Conservation (phyloP, 768 basidiomycete genomes). For the Phylloporus sp. region DNA sequence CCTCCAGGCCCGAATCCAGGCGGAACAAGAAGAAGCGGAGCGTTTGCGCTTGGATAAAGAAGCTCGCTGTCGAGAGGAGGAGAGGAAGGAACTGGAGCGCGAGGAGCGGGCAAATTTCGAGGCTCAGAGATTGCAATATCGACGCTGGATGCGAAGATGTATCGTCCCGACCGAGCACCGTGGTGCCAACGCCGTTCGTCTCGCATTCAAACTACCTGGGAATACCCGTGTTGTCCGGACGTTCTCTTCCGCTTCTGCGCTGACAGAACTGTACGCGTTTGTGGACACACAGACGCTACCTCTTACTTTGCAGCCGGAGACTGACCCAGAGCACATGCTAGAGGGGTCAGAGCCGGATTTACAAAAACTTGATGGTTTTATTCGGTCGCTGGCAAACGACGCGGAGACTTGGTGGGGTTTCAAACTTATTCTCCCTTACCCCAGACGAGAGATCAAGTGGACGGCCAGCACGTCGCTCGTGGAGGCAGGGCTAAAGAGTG, state of each 20-base stretch:
- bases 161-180: constrained; percentile 36
- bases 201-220: constrained; percentile 52
- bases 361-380: constrained; percentile 33
- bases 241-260: constrained; percentile 45
- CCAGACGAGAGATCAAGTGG: constrained; percentile 60
- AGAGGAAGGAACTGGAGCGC: constrained; percentile 35
- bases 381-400: constrained; percentile 25
- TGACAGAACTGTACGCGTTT: constrained; percentile 67
- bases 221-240: constrained; percentile 54
- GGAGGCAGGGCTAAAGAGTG: constrained; percentile 46
- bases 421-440: constrained; percentile 63
- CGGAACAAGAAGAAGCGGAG: constrained; percentile 36
- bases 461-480: constrained; percentile 33
- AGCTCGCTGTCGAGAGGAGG: constrained; percentile 29
- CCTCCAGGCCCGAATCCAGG: constrained; percentile 50
- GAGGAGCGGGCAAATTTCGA: constrained; percentile 34
- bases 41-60: constrained; percentile 30
- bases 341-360: constrained; percentile 30
- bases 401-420: constrained; percentile 67
- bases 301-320: constrained; percentile 29
- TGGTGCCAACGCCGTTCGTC: constrained; percentile 31
- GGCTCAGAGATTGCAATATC: constrained; percentile 45
- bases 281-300: constrained; percentile 62
- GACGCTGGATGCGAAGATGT: constrained; percentile 51
- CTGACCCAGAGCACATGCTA: constrained; percentile 42